Conservation (phyloP, 768 basidiomycete species). For the Podaxis sp. region DNA sequence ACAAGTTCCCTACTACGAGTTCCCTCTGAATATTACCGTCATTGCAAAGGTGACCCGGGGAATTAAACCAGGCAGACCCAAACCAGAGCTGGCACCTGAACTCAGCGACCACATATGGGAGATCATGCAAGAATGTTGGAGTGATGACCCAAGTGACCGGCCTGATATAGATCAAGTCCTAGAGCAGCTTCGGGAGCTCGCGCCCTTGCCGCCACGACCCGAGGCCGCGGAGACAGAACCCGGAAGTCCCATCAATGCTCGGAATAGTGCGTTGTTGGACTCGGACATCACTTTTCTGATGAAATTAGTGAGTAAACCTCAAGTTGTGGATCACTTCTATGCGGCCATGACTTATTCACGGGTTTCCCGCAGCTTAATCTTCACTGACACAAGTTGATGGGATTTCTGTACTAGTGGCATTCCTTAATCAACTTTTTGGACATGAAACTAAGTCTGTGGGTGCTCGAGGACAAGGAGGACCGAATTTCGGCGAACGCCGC, state of each 20-base stretch:
- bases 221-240: neutral
- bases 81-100: neutral
- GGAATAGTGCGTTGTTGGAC: neutral
- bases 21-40: slow-evolving; percentile 18
- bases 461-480: too few species aligned
- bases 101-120: neutral
- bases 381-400: neutral
- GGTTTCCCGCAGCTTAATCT: neutral
- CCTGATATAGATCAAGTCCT: neutral
- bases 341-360: neutral
- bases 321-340: neutral
- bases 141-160: neutral
- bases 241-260: neutral
- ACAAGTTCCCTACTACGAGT: slow-evolving; percentile 22
- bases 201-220: neutral
- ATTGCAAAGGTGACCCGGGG: slow-evolving; percentile 20
- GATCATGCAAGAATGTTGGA: slow-evolving; percentile 8
- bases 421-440: too few species aligned
- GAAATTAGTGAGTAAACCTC: neutral
- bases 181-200: neutral
- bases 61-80: slow-evolving; percentile 16
- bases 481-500: too few species aligned
- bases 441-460: too few species aligned
- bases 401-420: neutral
- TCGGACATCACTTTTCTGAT: neutral